Evolutionary conservation across 2,329 filamentous ascomycete genomes (phyloP), one percentile per base, ranked within the genome.

Genomic region (Paramyrothecium sp.): DNA sequence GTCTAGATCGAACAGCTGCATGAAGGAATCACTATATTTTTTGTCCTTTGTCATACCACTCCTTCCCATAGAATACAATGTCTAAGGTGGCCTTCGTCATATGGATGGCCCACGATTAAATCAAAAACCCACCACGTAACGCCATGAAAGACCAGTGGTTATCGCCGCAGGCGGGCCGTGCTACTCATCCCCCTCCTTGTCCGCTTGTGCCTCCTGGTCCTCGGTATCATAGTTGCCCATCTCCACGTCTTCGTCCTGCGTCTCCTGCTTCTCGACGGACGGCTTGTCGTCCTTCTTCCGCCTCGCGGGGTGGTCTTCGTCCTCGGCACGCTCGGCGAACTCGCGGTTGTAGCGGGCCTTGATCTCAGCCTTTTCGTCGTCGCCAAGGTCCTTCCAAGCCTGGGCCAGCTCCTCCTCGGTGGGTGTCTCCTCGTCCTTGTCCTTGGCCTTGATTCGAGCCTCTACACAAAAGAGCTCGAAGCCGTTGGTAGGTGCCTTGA

Each of bases 381-480:
- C 75, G 3, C 79, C 69, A 16, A 86, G 73, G 20, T 81, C 78
- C 58, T 83, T 80, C 83, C 84, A 87, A 47, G 74, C 73, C 13
- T 76, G 77, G n/a, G 75, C 72, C 10, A 86, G 75, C 71, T 84
- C 82, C 54, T 82, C 80, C n/a, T 85, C 81, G 13, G 83, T 67
- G 56, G 76, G 75, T 56, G 74, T 49, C 13, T 70, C 65, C 19
- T 66, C 63, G 17, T 77, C 76, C 66, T 78, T 78, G 59, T 74
- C 67, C 67, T 82, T 77, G 10, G 73, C 72, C 52, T 78, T 74
- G 26, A 82, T 69, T 51, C 81, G 78, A 59, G 69, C 75, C 60
- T 84, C 81, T 55, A 75, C 73, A 66, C 79, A 83, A 71, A 81
- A 86, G 17, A 85, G 70, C 59, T 84, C 81, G 63, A 83, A 86